Base-by-base conservation (phyloP, 2,329 filamentous ascomycete species). In the Arachnomyces sp. region DNA sequence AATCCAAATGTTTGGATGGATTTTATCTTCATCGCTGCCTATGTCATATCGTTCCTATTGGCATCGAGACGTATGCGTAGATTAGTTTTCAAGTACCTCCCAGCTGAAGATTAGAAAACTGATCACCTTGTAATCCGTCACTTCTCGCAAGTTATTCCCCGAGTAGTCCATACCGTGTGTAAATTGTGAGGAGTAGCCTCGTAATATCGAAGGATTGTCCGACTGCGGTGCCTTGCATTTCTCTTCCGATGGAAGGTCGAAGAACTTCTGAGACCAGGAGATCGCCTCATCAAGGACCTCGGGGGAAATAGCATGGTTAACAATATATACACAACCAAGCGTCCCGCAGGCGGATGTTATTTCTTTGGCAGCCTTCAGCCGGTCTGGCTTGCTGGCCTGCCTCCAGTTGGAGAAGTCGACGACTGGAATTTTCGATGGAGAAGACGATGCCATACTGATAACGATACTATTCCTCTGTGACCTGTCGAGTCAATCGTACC, bases 181-280 rank as follows among this genome's bases (percentile, higher is more conserved):
- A 5, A 63, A 62, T 47, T 71, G 68, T 8, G 69, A 70, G 1
- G 71, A 75, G 49, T 77, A 77, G n/a, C 74, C 74, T 35, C 73
- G 64, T 51, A 77, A 71, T 2, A 73, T 62, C 7, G 56, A 60
- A 44, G 66, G 68, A 7, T 71, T 72, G 7, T 63, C 57, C 3
- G 71, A 70, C 53, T 73, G 70, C 3, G 68, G 68, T 1, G 70
- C 71, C 39, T 65, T 62, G 59, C 69, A 65, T 46, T 74, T 74
- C 35, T 67, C 60, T 32, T 67, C 63, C 11, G 53, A 52, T 0
- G 65, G 59, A 7, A 74, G 54, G 32, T 64, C 60, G 40, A 72
- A 73, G 7, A 74, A 59, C 16, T 56, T 52, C 41, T 63, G 65
- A 16, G 65, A 62, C 56, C 65, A 65, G 8, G 53, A 50, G 42